Percentiles rank a stretch among this genome's conserved stretches.
Evolutionary conservation across 2,329 filamentous ascomycete species (phyloP).

Genomic region (Neofusicoccum umdonicola): DNA sequence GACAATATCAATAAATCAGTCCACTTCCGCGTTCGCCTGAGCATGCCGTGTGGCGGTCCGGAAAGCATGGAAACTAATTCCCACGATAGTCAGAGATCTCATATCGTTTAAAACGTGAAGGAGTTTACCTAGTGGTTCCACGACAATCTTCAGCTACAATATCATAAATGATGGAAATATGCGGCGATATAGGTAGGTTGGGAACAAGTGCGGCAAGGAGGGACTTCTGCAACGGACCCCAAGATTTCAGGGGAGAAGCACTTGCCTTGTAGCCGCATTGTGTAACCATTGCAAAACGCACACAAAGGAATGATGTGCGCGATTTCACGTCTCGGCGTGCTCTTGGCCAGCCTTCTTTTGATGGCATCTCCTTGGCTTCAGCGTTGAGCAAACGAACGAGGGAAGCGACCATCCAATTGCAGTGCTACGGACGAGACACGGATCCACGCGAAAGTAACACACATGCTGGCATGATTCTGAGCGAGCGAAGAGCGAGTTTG

Average conservation of each 20-base stretch:
- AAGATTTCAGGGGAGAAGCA: slow-evolving; percentile 1
- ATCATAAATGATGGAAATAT: neutral
- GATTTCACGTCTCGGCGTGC: neutral
- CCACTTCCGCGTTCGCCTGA: neutral
- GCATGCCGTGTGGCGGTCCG: neutral
- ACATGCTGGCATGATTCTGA: neutral
- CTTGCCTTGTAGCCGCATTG: neutral
- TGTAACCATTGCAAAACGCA: neutral
- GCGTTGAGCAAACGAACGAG: neutral
- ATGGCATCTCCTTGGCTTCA: neutral
- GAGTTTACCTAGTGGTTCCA: neutral
- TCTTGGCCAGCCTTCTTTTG: neutral
- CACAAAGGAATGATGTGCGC: neutral
- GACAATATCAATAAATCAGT: neutral
- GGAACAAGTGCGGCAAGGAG: neutral
- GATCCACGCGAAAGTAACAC: neutral
- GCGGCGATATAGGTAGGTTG: neutral
- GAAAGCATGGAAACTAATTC: neutral
- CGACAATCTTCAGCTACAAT: neutral
- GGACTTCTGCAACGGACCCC: neutral
- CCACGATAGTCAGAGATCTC: neutral
- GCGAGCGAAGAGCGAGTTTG: neutral
- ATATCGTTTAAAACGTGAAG: neutral
- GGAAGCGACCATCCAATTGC: neutral
- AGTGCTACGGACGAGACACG: neutral